A percentile compares a stretch with the other conserved stretches of the same genome.
Conservation (phyloP, 345 rosid genomes). For the Syzygium aqueum region DNA sequence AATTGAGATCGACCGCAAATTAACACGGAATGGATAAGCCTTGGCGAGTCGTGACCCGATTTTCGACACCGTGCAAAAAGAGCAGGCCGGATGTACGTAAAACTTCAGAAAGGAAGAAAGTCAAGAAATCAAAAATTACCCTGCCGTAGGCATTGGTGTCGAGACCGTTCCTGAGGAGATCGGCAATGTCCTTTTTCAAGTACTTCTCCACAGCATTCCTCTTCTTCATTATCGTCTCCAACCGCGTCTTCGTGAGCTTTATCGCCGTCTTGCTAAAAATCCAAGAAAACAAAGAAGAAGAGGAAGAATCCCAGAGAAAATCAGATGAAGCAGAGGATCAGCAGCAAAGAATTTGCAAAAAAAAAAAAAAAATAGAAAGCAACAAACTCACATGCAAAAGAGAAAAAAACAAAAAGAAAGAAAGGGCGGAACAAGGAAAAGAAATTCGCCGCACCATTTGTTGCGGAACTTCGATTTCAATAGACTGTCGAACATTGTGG, state of each 20-base stretch:
- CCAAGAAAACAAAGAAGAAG: background rate
- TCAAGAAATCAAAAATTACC: constrained; percentile 22
- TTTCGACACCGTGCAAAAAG: background rate
- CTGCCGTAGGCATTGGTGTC: constrained; percentile 73
- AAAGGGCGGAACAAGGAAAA: background rate
- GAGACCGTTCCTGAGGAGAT: constrained; percentile 53
- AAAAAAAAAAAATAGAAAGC: background rate
- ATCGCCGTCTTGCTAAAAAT: constrained; percentile 46
- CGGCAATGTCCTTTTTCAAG: constrained; percentile 73
- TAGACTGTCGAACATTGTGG: constrained; percentile 20
- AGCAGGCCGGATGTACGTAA: background rate
- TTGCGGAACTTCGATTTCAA: constrained; percentile 24
- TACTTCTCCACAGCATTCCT: constrained; percentile 48
- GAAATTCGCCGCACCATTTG: constrained; percentile 16
- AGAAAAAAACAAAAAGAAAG: background rate
- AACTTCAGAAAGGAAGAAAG: constrained; percentile 1
- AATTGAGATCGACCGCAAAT: background rate
- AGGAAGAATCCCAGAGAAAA: background rate
- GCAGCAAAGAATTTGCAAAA: background rate
- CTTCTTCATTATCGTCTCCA: constrained; percentile 67
- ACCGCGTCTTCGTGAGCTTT: constrained; percentile 47
- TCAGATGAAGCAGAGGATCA: background rate
- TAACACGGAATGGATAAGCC: background rate
- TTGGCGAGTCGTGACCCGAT: background rate
- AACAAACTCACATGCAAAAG: background rate